Evolutionary conservation across 2,329 filamentous ascomycete species (phyloP), one percentile per base, ranked within the genome.

Genomic region (Ambrosiella beaveri): DNA sequence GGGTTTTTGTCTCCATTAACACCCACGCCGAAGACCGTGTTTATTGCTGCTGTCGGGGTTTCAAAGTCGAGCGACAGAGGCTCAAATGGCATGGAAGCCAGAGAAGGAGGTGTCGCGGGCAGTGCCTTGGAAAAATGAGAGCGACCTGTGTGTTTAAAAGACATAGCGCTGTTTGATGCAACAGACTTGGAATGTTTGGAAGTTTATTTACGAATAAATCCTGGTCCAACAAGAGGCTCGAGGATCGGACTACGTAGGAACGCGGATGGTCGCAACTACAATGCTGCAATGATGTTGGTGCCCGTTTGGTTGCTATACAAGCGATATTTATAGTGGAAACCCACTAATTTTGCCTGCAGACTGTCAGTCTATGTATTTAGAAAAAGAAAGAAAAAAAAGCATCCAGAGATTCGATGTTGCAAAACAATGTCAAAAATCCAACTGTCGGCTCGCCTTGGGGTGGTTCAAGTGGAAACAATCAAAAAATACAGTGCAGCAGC

Each of bases 91-190:
- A 54, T 19, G 19, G 50, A 51, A 39, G 35, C 40, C 41, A 54
- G 38, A 40, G 39, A 38, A 37, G 71, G 67, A 57, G 77, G 75
- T 64, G 75, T 74, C 58, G 71, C 69, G 39, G 77, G 78, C 62
- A 81, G 69, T 39, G 76, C 77, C 68, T 81, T 81, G 65, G 77
- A 79, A 68, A 77, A 78, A 66, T 77, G 76, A 63, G 77, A 80
- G 57, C 71, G 69, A 64, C 75, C 75, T 38, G 45, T 59, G n/a
- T 51, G 39, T 45, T 27, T 40, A 40, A 45, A 53, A 13, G 49
- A 41, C 45, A 58, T 58, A 17, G 56, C 47, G 15, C 6, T 39
- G 54, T 58, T 58, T 58, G 17, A 40, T 51, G 12, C 27, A 27
- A 5, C 27, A 27, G 27, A 4, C 27, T 27, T 27, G 27, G 27